A percentile compares a stretch with the other conserved stretches of the same genome.
phyloP scores from a whole-genome alignment of 2,329 filamentous ascomycete genomes.

The Akanthomyces muscarius region DNA sequence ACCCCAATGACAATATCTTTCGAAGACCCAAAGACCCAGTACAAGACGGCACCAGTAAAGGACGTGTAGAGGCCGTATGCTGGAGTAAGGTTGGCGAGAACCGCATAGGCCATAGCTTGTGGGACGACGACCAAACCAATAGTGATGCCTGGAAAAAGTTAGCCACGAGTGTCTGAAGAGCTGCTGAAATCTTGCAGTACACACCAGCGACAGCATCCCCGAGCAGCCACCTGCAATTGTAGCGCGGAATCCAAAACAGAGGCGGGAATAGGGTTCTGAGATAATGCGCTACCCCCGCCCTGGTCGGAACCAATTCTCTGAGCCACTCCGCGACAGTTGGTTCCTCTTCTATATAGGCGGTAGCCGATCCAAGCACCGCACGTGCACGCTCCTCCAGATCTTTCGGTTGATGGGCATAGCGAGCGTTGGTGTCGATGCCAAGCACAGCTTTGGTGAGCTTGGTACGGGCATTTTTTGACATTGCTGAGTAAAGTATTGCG shows the following conservation, averaged over 20 bases:
- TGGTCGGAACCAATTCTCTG: constrained; percentile 48
- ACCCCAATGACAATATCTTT: constrained; percentile 79
- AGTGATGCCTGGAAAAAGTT: constrained; percentile 29
- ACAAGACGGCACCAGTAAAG: constrained; percentile 74
- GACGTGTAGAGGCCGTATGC: constrained; percentile 77
- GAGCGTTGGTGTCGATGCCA: constrained; percentile 31
- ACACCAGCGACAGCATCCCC: constrained; percentile 70
- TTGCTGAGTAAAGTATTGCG: background rate
- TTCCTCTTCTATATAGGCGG: constrained; percentile 57
- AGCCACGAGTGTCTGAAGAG: background rate
- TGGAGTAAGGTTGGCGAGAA: constrained; percentile 62
- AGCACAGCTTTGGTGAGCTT: constrained; percentile 26
- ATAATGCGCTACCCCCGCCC: constrained; percentile 46
- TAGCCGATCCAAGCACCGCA: constrained; percentile 25
- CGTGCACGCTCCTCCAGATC: constrained; percentile 26
- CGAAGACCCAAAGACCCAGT: constrained; percentile 81
- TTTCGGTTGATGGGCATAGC: constrained; percentile 25
- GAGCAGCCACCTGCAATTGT: constrained; percentile 68
- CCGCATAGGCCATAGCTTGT: constrained; percentile 76
- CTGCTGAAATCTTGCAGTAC: background rate
- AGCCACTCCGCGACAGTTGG: constrained; percentile 63
- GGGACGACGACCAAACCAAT: constrained; percentile 70
- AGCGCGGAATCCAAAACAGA: constrained; percentile 62
- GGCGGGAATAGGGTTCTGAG: constrained; percentile 58
- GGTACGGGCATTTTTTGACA: background rate